phyloP scores from a whole-genome alignment of 2,329 filamentous ascomycete species.

The Plenodomus lindquistii region DNA sequence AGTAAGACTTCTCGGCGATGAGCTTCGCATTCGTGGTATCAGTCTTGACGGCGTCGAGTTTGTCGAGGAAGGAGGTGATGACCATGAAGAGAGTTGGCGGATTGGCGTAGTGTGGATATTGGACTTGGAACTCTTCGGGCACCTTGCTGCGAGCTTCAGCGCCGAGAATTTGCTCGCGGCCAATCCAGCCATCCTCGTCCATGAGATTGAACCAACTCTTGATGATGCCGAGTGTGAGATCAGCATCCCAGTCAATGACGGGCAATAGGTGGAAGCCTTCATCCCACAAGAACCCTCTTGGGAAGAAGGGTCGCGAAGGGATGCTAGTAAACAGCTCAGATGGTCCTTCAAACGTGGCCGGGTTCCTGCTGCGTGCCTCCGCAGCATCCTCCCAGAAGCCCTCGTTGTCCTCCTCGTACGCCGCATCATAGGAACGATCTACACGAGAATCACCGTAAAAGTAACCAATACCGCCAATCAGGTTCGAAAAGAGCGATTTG shows the following conservation, averaged over 20 bases:
- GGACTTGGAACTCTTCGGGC: constrained; percentile 86
- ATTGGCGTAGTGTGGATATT: constrained; percentile 97
- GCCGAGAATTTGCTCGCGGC: constrained; percentile 91
- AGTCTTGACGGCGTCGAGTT: constrained; percentile 59
- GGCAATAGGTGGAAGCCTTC: constrained; percentile 95
- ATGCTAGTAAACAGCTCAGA: constrained; percentile 89
- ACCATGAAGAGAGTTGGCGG: constrained; percentile 93
- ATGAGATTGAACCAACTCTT: constrained; percentile 96
- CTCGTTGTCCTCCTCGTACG: constrained; percentile 94
- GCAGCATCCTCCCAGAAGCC: constrained; percentile 94
- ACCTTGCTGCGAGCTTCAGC: constrained; percentile 93
- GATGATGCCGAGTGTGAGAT: constrained; percentile 80
- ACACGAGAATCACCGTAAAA: constrained; percentile 89
- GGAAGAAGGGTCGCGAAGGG: constrained; percentile 94
- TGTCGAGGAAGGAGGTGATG: constrained; percentile 81
- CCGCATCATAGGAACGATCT: constrained; percentile 86
- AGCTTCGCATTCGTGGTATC: constrained; percentile 41
- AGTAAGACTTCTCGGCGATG: constrained; percentile 53
- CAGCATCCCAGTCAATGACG: constrained; percentile 91
- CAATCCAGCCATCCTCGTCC: constrained; percentile 97
- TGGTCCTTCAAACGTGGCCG: constrained; percentile 75
- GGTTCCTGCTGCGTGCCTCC: constrained; percentile 70
- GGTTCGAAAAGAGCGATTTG: constrained; percentile 89
- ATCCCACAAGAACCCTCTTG: constrained; percentile 95
- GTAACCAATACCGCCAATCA: constrained; percentile 92